phyloP scores from a whole-genome alignment of 2,329 filamentous ascomycete genomes.

The Parascedosporium putredinis region DNA sequence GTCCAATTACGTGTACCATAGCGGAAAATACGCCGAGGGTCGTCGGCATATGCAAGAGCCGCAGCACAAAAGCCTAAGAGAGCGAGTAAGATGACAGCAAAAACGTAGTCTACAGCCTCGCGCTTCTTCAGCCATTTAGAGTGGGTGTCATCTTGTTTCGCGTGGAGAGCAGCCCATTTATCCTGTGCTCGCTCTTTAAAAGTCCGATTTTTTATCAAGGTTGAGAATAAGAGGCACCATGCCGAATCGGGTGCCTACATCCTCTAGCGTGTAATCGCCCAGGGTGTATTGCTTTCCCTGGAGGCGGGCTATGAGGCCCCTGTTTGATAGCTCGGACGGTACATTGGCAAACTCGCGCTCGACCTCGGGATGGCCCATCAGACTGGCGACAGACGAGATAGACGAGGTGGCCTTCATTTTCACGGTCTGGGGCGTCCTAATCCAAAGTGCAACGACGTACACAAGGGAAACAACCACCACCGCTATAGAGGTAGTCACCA shows the following conservation, averaged over 20 bases:
- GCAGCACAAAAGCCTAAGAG: constrained; percentile 14
- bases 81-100: constrained; percentile 12
- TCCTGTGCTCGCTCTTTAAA: constrained; percentile 3
- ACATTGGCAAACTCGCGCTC: constrained; percentile 13
- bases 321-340: constrained; percentile 12
- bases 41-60: constrained; percentile 13
- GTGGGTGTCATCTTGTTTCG: background rate
- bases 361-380: constrained; percentile 16
- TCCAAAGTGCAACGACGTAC: constrained; percentile 13
- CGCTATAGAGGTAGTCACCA: constrained; percentile 10
- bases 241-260: constrained; percentile 10
- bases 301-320: constrained; percentile 10
- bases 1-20: constrained; percentile 9
- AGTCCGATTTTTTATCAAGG: background rate
- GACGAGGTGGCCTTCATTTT: constrained; percentile 14
- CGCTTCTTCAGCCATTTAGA: constrained; percentile 11
- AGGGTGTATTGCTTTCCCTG: constrained; percentile 14
- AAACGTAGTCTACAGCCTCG: constrained; percentile 12
- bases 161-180: background rate
- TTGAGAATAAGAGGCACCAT: constrained; percentile 8
- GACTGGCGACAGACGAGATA: constrained; percentile 14
- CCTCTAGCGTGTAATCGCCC: constrained; percentile 10
- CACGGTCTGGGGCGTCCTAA: constrained; percentile 14
- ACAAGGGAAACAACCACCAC: constrained; percentile 10
- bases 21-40: constrained; percentile 13